Evolutionary conservation across 1,139 yeast species (phyloP), one percentile per base, ranked within the genome.

Genomic region (Diutina scorzettiae): DNA sequence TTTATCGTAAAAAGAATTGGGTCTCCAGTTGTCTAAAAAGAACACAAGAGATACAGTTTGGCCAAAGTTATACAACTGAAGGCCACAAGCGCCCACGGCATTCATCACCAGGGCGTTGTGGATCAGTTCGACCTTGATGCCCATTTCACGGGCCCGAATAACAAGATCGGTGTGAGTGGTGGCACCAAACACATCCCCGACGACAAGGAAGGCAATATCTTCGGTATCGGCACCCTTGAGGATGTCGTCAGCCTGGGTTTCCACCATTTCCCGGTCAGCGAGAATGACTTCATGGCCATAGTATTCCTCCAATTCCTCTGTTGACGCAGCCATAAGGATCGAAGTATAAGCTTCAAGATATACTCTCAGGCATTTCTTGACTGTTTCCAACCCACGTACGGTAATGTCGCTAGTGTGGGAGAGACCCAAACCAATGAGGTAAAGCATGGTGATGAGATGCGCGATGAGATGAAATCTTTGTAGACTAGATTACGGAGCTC

Each of bases 21-120:
- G 98, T 57, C 85, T 81, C 98, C 98, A 91, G 46, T 69, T 66
- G 33, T 89, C 97, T 23, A 96, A 89, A 71, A 91, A 91, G 59
- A 91, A 91, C 3, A 91, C 98, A 57, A 91, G 71, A 1, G 96
- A 86, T 14, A 91, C 93, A 12, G 97, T 87, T 63, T 91, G 98
- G 7, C 98, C 98, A 62, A 89, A 91, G 53, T 83, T 89, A 62
- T 91, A 91, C 47, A 91, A 71, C 60, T 91, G 98, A 49, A 91
- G 71, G 20, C 98, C 98, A 65, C 96, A 87, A 1, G 96, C 95
- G 12, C 98, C 98, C 20, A 91, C 95, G 0, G 98, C 98, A 58
- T 91, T 91, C 96, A 91, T 87, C 19, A 91, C 94, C 20, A 95
- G 84, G 2, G 98, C 98, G 60, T 91, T 91, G 63, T 91, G 98